These are phyloP conservation scores for Talaromyces sp. DNA, from an alignment of 2,329 filamentous ascomycete species.

Conservation along the genomic window DNA sequence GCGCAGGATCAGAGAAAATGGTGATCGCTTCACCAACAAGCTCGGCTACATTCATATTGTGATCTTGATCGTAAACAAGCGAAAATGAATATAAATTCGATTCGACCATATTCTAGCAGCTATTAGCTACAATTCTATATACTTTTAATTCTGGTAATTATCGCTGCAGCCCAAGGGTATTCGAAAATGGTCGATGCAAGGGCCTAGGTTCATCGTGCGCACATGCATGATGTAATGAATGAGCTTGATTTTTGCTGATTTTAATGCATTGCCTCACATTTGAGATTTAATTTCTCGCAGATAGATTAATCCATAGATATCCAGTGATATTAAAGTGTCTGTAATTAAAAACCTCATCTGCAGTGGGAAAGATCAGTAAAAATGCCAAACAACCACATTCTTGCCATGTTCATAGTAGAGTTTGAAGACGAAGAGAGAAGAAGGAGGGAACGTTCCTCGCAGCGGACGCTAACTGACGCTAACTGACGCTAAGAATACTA, in stretches of 20 bases:
- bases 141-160: no score
- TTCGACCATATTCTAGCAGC: background rate
- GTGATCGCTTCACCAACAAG: background rate
- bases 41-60: background rate
- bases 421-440: background rate
- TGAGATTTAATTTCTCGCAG: no score
- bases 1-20: conserved; percentile 6
- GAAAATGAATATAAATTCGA: background rate
- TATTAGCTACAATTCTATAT: background rate
- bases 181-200: background rate
- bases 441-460: background rate
- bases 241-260: conserved; percentile 9
- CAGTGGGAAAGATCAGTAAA: background rate
- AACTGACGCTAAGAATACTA: background rate
- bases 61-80: background rate
- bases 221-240: background rate
- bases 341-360: background rate
- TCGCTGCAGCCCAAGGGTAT: background rate
- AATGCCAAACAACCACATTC: background rate
- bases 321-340: no score
- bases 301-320: no score
- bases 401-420: background rate
- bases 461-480: background rate
- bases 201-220: background rate
- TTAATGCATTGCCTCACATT: background rate